Conservation (phyloP, 306 rosid genomes). For the Corylus heterophylla region DNA sequence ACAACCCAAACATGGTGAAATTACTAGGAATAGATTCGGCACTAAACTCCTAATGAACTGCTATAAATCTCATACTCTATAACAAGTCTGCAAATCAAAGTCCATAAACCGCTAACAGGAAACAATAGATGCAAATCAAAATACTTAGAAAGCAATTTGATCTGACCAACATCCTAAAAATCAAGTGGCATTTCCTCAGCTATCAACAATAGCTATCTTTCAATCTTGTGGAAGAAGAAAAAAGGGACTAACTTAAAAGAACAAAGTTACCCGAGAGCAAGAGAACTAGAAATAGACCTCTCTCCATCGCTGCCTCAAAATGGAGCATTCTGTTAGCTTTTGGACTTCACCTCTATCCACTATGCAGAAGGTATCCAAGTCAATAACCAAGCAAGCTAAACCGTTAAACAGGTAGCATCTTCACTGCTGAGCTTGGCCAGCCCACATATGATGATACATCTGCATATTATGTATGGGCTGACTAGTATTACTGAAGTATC, state of each 20-base stretch:
- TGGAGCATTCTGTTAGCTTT: slow-evolving; percentile 26
- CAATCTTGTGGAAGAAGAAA: slow-evolving; percentile 12
- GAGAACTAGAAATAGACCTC: neutral
- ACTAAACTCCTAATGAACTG: slow-evolving; percentile 12
- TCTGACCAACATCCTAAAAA: slow-evolving; percentile 35
- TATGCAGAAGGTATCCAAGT: slow-evolving; percentile 29
- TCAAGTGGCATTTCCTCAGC: slow-evolving; percentile 44
- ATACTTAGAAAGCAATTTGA: slow-evolving; percentile 25
- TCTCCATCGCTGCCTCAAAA: too few relatives aligned
- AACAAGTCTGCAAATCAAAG: neutral
- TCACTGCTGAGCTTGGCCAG: slow-evolving; percentile 69
- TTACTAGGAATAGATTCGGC: neutral
- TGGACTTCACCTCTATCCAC: slow-evolving; percentile 33
- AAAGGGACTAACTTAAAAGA: slow-evolving; percentile 21
- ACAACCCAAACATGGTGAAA: neutral
- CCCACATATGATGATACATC: slow-evolving; percentile 61
- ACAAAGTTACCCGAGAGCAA: too few relatives aligned
- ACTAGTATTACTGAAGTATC: slow-evolving; percentile 38
- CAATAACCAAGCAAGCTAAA: slow-evolving; percentile 34
- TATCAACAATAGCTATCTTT: slow-evolving; percentile 16
- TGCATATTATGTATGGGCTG: slow-evolving; percentile 54
- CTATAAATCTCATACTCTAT: neutral
- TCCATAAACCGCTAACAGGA: slow-evolving; percentile 15
- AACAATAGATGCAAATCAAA: neutral
- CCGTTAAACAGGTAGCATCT: slow-evolving; percentile 23